These are phyloP conservation scores for Ambispora gerdemannii DNA, from an alignment of 192 early-diverging fungal genomes.

Conservation along the genomic window DNA sequence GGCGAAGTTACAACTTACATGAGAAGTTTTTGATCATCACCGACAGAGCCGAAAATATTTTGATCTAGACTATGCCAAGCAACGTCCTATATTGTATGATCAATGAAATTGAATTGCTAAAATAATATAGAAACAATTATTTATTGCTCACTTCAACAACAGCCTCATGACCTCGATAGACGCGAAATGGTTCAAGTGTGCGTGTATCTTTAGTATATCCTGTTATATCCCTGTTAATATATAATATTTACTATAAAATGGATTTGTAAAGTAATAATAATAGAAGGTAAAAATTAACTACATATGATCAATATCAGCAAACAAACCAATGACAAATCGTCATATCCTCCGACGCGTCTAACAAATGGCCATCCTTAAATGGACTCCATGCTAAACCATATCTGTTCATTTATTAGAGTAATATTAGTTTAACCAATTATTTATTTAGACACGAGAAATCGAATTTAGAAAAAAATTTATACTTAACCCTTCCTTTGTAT, in stretches of 20 bases:
- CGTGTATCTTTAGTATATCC: conserved; percentile 71
- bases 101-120: neutral
- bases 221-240: conserved; percentile 71
- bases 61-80: conserved; percentile 86
- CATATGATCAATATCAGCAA: too few relatives aligned
- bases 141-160: conserved; percentile 71
- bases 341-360: conserved; percentile 90
- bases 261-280: too few relatives aligned
- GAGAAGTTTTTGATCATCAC: conserved; percentile 89
- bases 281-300: too few relatives aligned
- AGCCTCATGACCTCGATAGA: conserved; percentile 83
- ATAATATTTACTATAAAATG: too few relatives aligned
- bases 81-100: conserved; percentile 63
- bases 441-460: neutral
- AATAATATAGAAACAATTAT: too few relatives aligned
- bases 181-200: conserved; percentile 70
- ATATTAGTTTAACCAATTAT: too few relatives aligned
- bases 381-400: conserved; percentile 95
- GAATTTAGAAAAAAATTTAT: neutral
- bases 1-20: conserved; percentile 56
- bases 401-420: conserved; percentile 36
- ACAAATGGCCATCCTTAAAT: conserved; percentile 68
- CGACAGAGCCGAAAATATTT: conserved; percentile 92
- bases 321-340: conserved; percentile 88
- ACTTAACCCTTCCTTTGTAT: conserved; percentile 84